Base-by-base conservation (phyloP, 2,329 filamentous ascomycete species). In the Nigrospora sphaerica region DNA sequence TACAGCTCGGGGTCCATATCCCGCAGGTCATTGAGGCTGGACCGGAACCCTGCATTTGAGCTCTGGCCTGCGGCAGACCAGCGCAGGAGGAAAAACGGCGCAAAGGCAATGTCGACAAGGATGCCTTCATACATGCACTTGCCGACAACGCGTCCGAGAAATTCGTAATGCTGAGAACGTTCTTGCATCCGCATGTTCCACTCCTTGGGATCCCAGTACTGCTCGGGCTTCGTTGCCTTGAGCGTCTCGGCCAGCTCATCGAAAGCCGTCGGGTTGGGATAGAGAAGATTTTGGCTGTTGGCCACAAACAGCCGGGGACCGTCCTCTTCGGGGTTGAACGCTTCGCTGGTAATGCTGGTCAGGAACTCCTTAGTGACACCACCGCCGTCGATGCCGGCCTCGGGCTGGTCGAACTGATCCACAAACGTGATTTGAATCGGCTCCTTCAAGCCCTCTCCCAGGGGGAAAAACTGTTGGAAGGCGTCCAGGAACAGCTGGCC, bases 81-180 rank as follows among this genome's bases (percentile, higher is more conserved):
- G 63, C 97, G 96, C 49, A 95, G 78, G 7, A 98, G 77, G 68
- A 98, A 98, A 70, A 98, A 98, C 0, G 88, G 85, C 1, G 92
- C 91, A 70, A 98, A 98, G 43, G 82, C 82, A 49, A 96, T 84
- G 64, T 98, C 91, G 40, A 97, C 84, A 3, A 98, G 75, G 39
- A 98, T 97, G 1, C 91, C 91, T 68, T 98, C 93, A 61, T 98
- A 98, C 59, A 98, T 74, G 66, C 93, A 98, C 63, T 98, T 98
- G 12, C 93, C 93, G 23, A 98, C 84, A 28, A 98, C 80, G 4
- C 93, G 85, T 1, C 93, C 93, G 0, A 97, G 73, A 54, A 98
- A 98, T 60, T 97, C 91, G 60, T 89, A 97, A 13, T 83, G 80
- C 51, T 78, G 79, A 6, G 93, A 71, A 14, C 93, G 65, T 28